Conservation (phyloP, 306 rosid species). For the Acacia crassicarpa region DNA sequence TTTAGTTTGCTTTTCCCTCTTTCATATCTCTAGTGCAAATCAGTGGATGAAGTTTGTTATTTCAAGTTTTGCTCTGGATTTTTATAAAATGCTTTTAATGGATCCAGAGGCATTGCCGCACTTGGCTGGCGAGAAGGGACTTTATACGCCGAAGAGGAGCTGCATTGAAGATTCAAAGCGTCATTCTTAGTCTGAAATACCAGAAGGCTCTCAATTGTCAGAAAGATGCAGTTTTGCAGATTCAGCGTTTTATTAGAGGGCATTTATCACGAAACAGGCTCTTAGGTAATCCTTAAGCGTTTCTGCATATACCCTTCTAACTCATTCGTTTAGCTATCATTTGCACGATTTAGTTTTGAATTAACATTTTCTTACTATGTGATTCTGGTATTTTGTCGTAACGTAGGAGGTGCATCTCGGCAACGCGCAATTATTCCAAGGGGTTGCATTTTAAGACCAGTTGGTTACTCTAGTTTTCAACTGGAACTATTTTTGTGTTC, state of each 20-base stretch:
- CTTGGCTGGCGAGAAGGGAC: slow-evolving; percentile 61
- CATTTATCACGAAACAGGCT: slow-evolving; percentile 57
- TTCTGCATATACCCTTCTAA: not conserved
- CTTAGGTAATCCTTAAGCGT: slow-evolving; percentile 47
- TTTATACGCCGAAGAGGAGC: slow-evolving; percentile 56
- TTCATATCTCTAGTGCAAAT: slow-evolving; percentile 17
- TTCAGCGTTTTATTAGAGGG: slow-evolving; percentile 74
- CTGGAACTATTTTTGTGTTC: slow-evolving; percentile 48
- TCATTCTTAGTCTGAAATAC: slow-evolving; percentile 46
- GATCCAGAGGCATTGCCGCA: slow-evolving; percentile 67
- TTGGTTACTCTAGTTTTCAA: slow-evolving; percentile 43
- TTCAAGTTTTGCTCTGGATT: slow-evolving; percentile 10
- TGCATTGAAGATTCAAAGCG: slow-evolving; percentile 60
- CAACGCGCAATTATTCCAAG: slow-evolving; percentile 23
- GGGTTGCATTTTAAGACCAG: slow-evolving; percentile 35
- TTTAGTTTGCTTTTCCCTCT: not conserved
- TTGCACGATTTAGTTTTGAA: not conserved
- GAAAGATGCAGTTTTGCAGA: slow-evolving; percentile 59
- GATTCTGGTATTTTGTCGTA: slow-evolving; percentile 6
- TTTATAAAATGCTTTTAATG: slow-evolving; percentile 17
- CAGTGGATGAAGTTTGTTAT: slow-evolving; percentile 15
- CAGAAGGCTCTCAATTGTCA: slow-evolving; percentile 44
- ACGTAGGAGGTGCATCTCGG: slow-evolving; percentile 48
- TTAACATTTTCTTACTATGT: slow-evolving; percentile 13
- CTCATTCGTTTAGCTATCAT: not conserved